Evolutionary conservation across 2,329 filamentous ascomycete genomes (phyloP).

Genomic region (Helotiales sp.): DNA sequence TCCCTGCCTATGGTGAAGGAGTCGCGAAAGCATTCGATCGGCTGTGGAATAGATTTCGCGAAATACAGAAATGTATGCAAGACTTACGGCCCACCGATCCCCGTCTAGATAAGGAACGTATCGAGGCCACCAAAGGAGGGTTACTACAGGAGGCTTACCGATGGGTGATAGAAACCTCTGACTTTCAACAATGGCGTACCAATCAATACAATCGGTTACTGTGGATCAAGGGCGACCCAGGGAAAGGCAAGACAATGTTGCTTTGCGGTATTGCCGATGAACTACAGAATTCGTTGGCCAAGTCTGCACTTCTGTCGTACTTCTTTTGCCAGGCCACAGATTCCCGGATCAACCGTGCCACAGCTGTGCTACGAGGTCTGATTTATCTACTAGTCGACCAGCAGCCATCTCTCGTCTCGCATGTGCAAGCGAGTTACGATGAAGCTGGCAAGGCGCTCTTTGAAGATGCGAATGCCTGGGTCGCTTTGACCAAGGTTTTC

Average conservation of each 20-base stretch:
- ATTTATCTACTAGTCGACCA: constrained; percentile 42
- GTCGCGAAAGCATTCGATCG: constrained; percentile 32
- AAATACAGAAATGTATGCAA: constrained; percentile 2
- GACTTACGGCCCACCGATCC: constrained; percentile 9
- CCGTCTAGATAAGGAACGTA: constrained; percentile 9
- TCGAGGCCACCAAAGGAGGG: constrained; percentile 23
- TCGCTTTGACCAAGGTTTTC: constrained; percentile 40
- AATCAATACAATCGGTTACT: constrained; percentile 4
- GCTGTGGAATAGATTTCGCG: constrained; percentile 30
- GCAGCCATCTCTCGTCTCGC: constrained; percentile 34
- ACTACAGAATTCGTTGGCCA: constrained; percentile 16
- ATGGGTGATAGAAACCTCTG: constrained; percentile 10
- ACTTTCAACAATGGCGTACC: constrained; percentile 13
- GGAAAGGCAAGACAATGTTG: constrained; percentile 15
- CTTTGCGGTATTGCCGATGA: constrained; percentile 11
- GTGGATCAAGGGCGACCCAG: constrained; percentile 11
- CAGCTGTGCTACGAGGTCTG: constrained; percentile 44
- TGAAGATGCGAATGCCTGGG: constrained; percentile 40
- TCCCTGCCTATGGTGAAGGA: constrained; percentile 40
- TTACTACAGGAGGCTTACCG: constrained; percentile 9
- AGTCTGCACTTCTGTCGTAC: constrained; percentile 25
- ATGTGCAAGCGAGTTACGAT: constrained; percentile 39
- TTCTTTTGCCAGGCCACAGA: constrained; percentile 48
- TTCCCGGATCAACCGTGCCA: constrained; percentile 38
- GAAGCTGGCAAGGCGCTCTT: constrained; percentile 39